phyloP scores from a whole-genome alignment of 108 stramenopile species.

The Fragilariopsis cylindrus region DNA sequence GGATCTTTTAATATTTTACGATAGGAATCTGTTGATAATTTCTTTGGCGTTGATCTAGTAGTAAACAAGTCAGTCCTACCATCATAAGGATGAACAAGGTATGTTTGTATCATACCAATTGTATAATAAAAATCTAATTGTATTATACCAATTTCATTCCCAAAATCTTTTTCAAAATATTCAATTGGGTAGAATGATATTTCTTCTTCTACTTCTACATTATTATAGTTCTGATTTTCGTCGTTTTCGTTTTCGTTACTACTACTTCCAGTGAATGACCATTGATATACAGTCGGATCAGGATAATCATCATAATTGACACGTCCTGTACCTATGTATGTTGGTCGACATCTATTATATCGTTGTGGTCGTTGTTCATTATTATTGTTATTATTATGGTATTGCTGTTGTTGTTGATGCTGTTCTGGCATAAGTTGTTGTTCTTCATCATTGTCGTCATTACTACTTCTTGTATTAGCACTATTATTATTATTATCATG shows the following conservation, averaged over 20 bases:
- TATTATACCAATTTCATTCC: constrained; percentile 20
- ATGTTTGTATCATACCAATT: constrained; percentile 22
- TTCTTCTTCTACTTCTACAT: too few species aligned
- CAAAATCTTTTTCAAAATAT: constrained; percentile 38
- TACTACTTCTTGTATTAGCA: not conserved
- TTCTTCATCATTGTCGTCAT: too few species aligned
- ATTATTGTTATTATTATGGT: not conserved
- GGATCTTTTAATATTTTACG: constrained; percentile 33
- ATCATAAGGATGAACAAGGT: constrained; percentile 13
- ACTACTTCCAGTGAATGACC: constrained; percentile 32
- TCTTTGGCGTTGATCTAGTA: constrained; percentile 15
- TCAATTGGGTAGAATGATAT: constrained; percentile 5
- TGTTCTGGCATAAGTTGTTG: not conserved
- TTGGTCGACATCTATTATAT: constrained; percentile 24
- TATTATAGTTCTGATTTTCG: too few species aligned
- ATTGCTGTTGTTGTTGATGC: not conserved
- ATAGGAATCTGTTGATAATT: constrained; percentile 21
- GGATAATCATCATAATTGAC: constrained; percentile 35
- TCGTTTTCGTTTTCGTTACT: not conserved
- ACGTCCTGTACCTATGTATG: constrained; percentile 27
- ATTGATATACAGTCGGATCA: constrained; percentile 31
- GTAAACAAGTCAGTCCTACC: constrained; percentile 19
- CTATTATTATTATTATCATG: not conserved
- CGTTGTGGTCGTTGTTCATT: not conserved
- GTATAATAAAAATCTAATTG: constrained; percentile 30